phyloP scores from a whole-genome alignment of 352 stramenopile species.

The Globisporangium iwayamae region DNA sequence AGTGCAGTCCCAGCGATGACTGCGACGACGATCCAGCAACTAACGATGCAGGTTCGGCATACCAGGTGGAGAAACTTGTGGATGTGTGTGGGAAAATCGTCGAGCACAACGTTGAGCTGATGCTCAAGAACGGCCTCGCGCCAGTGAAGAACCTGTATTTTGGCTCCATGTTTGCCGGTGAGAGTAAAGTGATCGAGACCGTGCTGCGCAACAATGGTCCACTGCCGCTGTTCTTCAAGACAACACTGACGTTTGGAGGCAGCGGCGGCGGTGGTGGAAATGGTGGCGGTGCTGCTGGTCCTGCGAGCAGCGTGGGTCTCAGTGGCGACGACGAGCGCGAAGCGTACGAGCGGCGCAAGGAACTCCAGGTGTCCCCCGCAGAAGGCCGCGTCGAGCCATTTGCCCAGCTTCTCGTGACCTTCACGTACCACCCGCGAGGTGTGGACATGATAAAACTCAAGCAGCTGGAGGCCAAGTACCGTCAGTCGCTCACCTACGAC shows the following conservation, averaged over 20 bases:
- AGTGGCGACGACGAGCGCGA: conserved; percentile 57
- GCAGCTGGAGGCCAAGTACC: conserved; percentile 21
- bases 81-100: conserved; percentile 80
- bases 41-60: neutral
- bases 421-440: conserved; percentile 43
- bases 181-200: conserved; percentile 53
- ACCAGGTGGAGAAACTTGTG: conserved; percentile 57
- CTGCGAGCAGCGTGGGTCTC: neutral
- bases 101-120: conserved; percentile 83
- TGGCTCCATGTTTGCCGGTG: conserved; percentile 66
- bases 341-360: conserved; percentile 59
- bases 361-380: conserved; percentile 51
- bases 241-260: conserved; percentile 43
- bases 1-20: conserved; percentile 12
- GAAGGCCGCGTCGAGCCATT: conserved; percentile 70
- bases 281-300: conserved; percentile 6
- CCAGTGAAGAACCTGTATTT: conserved; percentile 58
- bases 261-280: conserved; percentile 3
- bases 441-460: conserved; percentile 34
- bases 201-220: conserved; percentile 78
- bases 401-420: conserved; percentile 32
- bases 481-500: conserved; percentile 4
- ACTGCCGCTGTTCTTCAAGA: conserved; percentile 58
- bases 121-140: conserved; percentile 44
- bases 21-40: conserved; percentile 1